Evolutionary conservation across 768 basidiomycete species (phyloP).

Genomic region (Trichaptum fuscoviolaceum): DNA sequence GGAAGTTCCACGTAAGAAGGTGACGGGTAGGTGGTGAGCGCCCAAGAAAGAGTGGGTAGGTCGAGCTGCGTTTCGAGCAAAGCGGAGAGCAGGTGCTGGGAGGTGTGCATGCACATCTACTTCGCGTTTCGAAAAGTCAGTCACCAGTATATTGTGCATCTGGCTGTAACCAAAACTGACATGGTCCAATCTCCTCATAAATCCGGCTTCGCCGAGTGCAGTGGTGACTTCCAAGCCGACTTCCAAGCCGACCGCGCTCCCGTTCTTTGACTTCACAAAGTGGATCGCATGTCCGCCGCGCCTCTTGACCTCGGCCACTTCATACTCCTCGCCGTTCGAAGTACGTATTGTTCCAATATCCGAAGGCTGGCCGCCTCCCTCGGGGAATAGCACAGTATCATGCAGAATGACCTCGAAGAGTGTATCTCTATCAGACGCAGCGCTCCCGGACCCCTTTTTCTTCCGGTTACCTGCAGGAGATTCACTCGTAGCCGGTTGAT

Average conservation of each 20-base stretch:
- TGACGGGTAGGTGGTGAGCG: slow-evolving; percentile 59
- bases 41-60: slow-evolving; percentile 77
- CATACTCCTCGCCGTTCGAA: slow-evolving; percentile 42
- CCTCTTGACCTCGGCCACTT: slow-evolving; percentile 61
- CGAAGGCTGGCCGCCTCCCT: slow-evolving; percentile 78
- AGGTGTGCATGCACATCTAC: slow-evolving; percentile 82
- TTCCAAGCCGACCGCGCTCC: slow-evolving; percentile 36
- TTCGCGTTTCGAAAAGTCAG: neutral
- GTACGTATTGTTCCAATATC: slow-evolving; percentile 58
- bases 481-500: slow-evolving; percentile 34
- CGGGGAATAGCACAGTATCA: slow-evolving; percentile 78
- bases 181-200: slow-evolving; percentile 67
- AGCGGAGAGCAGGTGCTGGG: slow-evolving; percentile 78
- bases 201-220: slow-evolving; percentile 54
- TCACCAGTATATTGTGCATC: neutral
- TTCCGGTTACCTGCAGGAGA: slow-evolving; percentile 31
- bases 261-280: slow-evolving; percentile 45
- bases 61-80: slow-evolving; percentile 61
- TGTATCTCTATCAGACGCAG: slow-evolving; percentile 34
- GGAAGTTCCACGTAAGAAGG: slow-evolving; percentile 78
- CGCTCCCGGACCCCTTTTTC: slow-evolving; percentile 48
- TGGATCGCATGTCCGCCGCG: slow-evolving; percentile 73
- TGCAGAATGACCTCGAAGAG: slow-evolving; percentile 64
- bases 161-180: slow-evolving; percentile 32
- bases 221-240: slow-evolving; percentile 48